Evolutionary conservation across 768 basidiomycete genomes (phyloP), one percentile per base, ranked within the genome.

Genomic region (Lanmaoa rubissima): DNA sequence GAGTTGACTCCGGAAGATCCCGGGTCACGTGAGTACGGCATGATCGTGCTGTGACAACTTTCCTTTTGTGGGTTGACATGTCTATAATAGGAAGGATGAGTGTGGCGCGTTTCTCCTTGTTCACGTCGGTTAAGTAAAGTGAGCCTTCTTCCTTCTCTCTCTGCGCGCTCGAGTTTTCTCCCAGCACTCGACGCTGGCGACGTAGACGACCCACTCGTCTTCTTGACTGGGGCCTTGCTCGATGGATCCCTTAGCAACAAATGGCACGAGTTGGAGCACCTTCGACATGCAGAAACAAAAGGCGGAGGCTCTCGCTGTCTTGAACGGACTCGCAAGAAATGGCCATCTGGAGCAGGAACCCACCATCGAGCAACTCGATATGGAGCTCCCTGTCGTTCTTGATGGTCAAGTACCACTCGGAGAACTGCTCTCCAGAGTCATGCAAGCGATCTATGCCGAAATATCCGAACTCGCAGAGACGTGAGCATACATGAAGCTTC

Each of bases 391-490:
- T 7, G 57, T 80, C 26, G 88, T 92, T 31, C 69, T 78, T 40
- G 85, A 91, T 64, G 90, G 85, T 16, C 90, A 94, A 66, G 77
- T 93, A 14, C 78, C 82, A 0, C 75, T 96, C 10, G 82, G 84
- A 19, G 87, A 91, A 44, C 68, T 94, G 40, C 77, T 94, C 38
- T 89, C 90, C 40, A 82, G 90, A 54, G 80, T 92, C 40, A 79
- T 84, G 63, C 90, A 92, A 66, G 80, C 86, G 40, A 86, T 92
- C 64, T 95, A 91, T 71, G 84, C 88, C 24, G 90, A 94, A 66
- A 74, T 95, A 39, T 83, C 83, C 1, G 92, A 92, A 70, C 75
- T 91, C 65, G 84, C 89, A 38, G 94, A 96, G 78, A 92, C 90
- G 91, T 94, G 72, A 70, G 88, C 66, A 32, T 46, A 16, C 19